Evolutionary conservation across 2,329 filamentous ascomycete species (phyloP).

Genomic region (Fusarium odoratissimum): DNA sequence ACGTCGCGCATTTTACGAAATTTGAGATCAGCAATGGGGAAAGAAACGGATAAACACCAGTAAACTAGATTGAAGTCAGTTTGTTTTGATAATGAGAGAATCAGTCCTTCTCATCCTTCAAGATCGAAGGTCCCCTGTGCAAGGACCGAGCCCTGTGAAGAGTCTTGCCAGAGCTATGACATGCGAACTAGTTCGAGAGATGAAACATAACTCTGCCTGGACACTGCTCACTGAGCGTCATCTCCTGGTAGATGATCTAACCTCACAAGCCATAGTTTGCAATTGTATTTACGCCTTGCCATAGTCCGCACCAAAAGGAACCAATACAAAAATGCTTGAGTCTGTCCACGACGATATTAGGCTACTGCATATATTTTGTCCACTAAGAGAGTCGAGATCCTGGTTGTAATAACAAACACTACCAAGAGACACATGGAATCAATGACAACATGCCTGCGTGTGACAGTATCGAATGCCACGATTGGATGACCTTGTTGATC

Average conservation of each 20-base stretch:
- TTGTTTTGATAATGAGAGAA: constrained; percentile 22
- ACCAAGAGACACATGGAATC: constrained; percentile 11
- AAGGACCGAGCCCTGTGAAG: not conserved
- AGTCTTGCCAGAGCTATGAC: not conserved
- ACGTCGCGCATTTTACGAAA: constrained; percentile 23
- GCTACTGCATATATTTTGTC: not conserved
- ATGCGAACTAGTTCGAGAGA: not conserved
- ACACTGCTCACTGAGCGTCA: not conserved
- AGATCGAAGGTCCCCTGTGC: not conserved
- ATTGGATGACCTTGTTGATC: not conserved
- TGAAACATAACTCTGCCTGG: not conserved
- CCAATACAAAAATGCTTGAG: not conserved
- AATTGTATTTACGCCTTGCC: not conserved
- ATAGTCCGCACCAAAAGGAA: not conserved
- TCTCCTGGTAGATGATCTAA: not conserved
- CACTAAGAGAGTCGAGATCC: constrained; percentile 11
- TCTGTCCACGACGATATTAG: not conserved
- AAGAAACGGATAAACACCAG: constrained; percentile 24
- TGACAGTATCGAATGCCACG: not conserved
- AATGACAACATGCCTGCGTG: not conserved
- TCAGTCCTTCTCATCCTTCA: not conserved
- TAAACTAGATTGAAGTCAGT: constrained; percentile 33
- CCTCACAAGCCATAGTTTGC: not conserved
- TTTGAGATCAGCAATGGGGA: constrained; percentile 18
- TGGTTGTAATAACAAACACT: constrained; percentile 7